phyloP scores from a whole-genome alignment of 352 stramenopile species.

The Phytopythium kandeliae region DNA sequence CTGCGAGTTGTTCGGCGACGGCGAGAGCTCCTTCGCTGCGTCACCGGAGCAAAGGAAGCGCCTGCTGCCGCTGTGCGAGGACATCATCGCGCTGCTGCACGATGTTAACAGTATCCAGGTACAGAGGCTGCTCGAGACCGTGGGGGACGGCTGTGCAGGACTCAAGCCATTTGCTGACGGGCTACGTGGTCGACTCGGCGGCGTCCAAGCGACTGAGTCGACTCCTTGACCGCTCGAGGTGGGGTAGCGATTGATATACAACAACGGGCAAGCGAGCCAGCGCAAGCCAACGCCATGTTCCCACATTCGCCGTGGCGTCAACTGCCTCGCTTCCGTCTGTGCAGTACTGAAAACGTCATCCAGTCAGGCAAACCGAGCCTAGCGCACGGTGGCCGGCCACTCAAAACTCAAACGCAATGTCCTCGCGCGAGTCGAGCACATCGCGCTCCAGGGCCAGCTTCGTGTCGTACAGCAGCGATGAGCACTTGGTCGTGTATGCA shows the following conservation, averaged over 20 bases:
- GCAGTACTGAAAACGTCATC: neutral
- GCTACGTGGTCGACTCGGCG: neutral
- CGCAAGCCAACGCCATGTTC: no score
- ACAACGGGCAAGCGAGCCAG: no score
- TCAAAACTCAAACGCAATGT: conserved; percentile 79
- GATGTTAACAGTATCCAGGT: conserved; percentile 5
- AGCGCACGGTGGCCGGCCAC: no score
- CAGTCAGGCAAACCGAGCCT: neutral
- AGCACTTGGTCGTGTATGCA: conserved; percentile 50
- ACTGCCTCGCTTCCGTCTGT: no score
- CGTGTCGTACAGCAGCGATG: conserved; percentile 77
- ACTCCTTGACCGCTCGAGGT: neutral
- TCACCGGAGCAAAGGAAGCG: conserved; percentile 17
- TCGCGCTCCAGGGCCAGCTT: conserved; percentile 81
- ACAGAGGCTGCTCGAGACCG: neutral
- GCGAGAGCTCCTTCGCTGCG: conserved; percentile 17
- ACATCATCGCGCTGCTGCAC: conserved; percentile 29
- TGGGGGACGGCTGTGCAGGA: neutral
- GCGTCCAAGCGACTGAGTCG: neutral
- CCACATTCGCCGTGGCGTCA: neutral
- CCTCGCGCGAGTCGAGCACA: conserved; percentile 68
- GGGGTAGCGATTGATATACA: no score
- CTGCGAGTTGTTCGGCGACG: conserved; percentile 56
- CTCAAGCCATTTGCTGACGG: conserved; percentile 2
- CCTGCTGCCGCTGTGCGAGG: conserved; percentile 26